Base-by-base conservation (phyloP, 495 filamentous ascomycete genomes). In the Penicillium egyptiacum region DNA sequence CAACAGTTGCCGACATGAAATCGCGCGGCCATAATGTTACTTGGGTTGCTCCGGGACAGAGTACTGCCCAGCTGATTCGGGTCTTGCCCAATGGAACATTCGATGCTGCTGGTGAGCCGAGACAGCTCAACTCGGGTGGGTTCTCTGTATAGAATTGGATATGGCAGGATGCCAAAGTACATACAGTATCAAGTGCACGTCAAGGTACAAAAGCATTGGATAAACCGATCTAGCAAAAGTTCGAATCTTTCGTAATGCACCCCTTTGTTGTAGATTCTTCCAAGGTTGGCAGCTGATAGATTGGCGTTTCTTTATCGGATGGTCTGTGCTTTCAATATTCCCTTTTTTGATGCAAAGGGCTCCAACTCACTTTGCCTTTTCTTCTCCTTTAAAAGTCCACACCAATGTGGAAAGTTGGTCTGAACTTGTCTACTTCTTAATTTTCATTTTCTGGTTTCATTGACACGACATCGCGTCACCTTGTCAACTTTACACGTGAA, bases 71-170 rank as follows among this genome's bases (percentile, higher is more conserved):
- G 65, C 85, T 79, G 0, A 73, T 96, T 48, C 77, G 87, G 25
- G 70, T 84, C 54, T 58, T 88, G 50, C 69, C 67, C 30, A 89
- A 94, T 76, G 91, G 91, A 10, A 89, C 83, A 0, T 89, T 88
- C 68, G 87, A 89, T 68, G 88, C 87, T 39, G 88, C 82, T 12
- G 83, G 88, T 5, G 91, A 96, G 69, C 88, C 92, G 20, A 81
- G 92, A 62, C 90, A 94, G 76, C 47, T 69, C 20, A 84, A 86
- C 58, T 88, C 85, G 12, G 91, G 82, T 0, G 91, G 91, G 0
- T 87, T 86, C 64, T 80, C 80, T 17, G 76, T 89, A 35, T 93
- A 75, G 58, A 53, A 14, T 41, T 8, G 25, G 20, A 39, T 22
- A 44, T 55, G 16, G 48, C n/a, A 37, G 7, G 5, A 50, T 25